phyloP scores from a whole-genome alignment of 2,329 filamentous ascomycete genomes.

The Fusarium sp. region DNA sequence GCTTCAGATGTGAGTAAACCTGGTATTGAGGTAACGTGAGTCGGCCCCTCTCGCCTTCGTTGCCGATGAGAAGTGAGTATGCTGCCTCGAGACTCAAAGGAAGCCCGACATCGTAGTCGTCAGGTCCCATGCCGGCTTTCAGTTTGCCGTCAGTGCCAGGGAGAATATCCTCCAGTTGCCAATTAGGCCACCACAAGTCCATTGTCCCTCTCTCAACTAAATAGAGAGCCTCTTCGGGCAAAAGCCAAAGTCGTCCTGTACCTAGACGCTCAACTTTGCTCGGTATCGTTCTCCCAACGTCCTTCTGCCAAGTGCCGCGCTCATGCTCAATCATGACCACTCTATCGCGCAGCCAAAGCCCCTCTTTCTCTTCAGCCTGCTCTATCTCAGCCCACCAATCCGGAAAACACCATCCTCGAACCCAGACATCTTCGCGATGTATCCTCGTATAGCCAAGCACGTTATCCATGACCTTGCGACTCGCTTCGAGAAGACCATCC shows the following conservation, averaged over 20 bases:
- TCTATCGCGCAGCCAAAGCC: constrained; percentile 57
- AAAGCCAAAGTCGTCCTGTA: constrained; percentile 78
- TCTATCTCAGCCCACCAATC: constrained; percentile 60
- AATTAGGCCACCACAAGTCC: constrained; percentile 85
- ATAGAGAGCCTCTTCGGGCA: constrained; percentile 93
- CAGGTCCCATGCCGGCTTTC: constrained; percentile 44
- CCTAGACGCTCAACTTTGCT: constrained; percentile 67
- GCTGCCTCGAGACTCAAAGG: constrained; percentile 92
- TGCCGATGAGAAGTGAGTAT: constrained; percentile 85
- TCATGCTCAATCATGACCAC: constrained; percentile 77
- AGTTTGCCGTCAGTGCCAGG: constrained; percentile 50
- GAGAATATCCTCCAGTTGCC: constrained; percentile 63
- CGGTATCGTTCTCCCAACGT: constrained; percentile 76
- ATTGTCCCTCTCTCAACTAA: constrained; percentile 87
- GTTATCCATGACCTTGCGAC: constrained; percentile 88
- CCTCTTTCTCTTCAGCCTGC: constrained; percentile 43
- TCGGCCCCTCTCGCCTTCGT: constrained; percentile 71
- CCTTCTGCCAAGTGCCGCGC: constrained; percentile 78
- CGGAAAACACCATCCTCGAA: constrained; percentile 80
- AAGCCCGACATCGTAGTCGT: constrained; percentile 72
- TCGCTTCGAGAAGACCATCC: constrained; percentile 80
- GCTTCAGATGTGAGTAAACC: constrained; percentile 87
- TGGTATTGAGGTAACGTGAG: constrained; percentile 82
- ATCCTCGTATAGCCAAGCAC: constrained; percentile 82
- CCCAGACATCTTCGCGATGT: constrained; percentile 74